A percentile compares a stretch with the other conserved stretches of the same genome.
Evolutionary conservation across 768 basidiomycete genomes (phyloP).

Genomic region (Paxillus ammoniavirescens): DNA sequence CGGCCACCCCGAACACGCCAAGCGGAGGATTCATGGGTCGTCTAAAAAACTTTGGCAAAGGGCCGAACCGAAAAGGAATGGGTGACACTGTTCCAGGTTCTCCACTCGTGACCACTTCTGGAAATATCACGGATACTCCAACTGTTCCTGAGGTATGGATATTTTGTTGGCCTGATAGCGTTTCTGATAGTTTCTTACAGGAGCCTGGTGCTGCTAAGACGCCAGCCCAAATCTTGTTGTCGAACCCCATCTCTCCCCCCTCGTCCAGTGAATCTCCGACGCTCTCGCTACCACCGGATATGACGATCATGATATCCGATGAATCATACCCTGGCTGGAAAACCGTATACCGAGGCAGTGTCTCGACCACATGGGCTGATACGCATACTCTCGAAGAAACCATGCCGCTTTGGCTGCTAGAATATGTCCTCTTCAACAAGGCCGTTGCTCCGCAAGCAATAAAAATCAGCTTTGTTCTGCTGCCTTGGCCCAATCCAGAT

Average conservation of each 20-base stretch:
- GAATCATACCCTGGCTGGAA: constrained; percentile 75
- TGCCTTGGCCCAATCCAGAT: constrained; percentile 69
- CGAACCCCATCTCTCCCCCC: constrained; percentile 63
- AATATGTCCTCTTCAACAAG: constrained; percentile 77
- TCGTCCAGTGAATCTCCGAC: constrained; percentile 69
- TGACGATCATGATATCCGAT: constrained; percentile 76
- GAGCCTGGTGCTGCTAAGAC: constrained; percentile 39
- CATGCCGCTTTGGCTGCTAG: constrained; percentile 87
- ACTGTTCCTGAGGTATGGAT: constrained; percentile 25
- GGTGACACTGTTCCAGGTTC: constrained; percentile 25
- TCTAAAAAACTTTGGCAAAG: constrained; percentile 72
- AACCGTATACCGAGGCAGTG: constrained; percentile 72
- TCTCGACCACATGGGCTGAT: constrained; percentile 56
- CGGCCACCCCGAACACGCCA: constrained; percentile 50
- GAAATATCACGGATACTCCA: constrained; percentile 12
- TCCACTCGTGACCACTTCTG: constrained; percentile 16
- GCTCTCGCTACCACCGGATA: constrained; percentile 54
- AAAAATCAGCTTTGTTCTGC: constrained; percentile 88
- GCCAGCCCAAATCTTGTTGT: constrained; percentile 53
- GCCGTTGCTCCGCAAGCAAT: constrained; percentile 48
- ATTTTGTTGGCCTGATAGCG: not conserved
- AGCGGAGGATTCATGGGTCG: constrained; percentile 70
- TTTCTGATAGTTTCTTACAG: constrained; percentile 15
- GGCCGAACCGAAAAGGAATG: constrained; percentile 34
- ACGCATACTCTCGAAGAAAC: constrained; percentile 60